These are phyloP conservation scores for Ensete glaucum DNA, from an alignment of 176 grass and related monocot genomes.

Conservation along the genomic window DNA sequence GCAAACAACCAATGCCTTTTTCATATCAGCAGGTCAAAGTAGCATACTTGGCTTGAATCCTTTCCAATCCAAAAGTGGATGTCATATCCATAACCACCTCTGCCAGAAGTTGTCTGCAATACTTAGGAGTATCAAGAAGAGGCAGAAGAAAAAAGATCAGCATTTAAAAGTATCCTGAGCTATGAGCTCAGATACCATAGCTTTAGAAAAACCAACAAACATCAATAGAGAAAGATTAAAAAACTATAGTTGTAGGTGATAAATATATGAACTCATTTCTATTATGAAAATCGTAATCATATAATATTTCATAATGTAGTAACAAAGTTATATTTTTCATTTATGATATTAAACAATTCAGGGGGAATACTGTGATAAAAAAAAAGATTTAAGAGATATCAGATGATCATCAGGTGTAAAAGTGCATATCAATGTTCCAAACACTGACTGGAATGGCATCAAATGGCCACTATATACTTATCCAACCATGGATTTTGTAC, in stretches of 20 bases:
- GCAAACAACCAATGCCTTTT: neutral
- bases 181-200: neutral
- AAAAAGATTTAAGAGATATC: too few relatives aligned
- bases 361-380: too few relatives aligned
- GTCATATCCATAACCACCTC: constrained; percentile 40
- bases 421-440: too few relatives aligned
- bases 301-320: neutral
- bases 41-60: constrained; percentile 43
- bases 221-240: neutral
- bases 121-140: neutral
- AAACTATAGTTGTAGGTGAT: neutral
- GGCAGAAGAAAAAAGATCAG: neutral
- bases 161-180: neutral
- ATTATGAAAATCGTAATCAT: neutral
- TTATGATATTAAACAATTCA: neutral
- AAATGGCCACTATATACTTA: too few relatives aligned
- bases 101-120: constrained; percentile 33
- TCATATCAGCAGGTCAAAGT: neutral
- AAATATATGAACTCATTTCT: neutral
- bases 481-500: too few relatives aligned
- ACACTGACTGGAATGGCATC: too few relatives aligned
- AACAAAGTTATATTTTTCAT: neutral
- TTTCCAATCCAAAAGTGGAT: constrained; percentile 53
- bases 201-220: neutral
- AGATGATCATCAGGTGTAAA: too few relatives aligned